A percentile compares a stretch with the other conserved stretches of the same genome.
These are phyloP conservation scores for Achlya hypogyna DNA, from an alignment of 352 stramenopile species.

Conservation along the genomic window DNA sequence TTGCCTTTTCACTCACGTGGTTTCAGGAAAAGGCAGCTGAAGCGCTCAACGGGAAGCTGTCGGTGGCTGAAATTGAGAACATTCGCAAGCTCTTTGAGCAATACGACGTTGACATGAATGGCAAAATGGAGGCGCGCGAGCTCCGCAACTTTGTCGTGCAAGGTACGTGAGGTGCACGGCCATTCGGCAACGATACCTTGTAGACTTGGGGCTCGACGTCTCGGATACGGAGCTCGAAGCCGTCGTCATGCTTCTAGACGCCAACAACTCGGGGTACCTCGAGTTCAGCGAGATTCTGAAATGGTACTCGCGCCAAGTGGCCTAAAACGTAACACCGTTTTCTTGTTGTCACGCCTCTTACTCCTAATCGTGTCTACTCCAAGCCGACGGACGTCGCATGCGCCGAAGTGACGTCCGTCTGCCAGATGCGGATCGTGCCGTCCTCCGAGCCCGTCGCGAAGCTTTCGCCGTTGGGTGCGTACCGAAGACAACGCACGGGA, in stretches of 20 bases:
- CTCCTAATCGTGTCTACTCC: constrained; percentile 15
- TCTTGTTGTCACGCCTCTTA: constrained; percentile 1
- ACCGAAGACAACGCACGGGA: constrained; percentile 94
- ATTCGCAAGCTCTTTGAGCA: constrained; percentile 59
- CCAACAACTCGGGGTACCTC: constrained; percentile 69
- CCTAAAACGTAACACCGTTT: constrained; percentile 39
- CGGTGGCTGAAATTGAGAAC: constrained; percentile 16
- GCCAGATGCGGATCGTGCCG: constrained; percentile 97
- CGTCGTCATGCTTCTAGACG: constrained; percentile 52
- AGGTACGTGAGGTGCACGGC: not conserved
- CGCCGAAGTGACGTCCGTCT: constrained; percentile 59
- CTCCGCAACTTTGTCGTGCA: constrained; percentile 53
- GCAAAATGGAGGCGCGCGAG: constrained; percentile 69
- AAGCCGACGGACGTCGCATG: constrained; percentile 53
- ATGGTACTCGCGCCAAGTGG: constrained; percentile 41
- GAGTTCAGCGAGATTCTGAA: constrained; percentile 76
- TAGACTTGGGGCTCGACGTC: constrained; percentile 45
- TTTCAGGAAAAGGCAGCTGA: constrained; percentile 61
- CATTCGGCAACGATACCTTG: not conserved
- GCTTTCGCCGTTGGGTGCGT: constrained; percentile 85
- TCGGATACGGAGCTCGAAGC: constrained; percentile 58
- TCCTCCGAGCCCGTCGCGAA: constrained; percentile 97
- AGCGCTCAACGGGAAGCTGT: not conserved
- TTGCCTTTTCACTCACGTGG: constrained; percentile 76
- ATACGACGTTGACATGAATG: constrained; percentile 74